Base-by-base conservation (phyloP, 1,139 yeast genomes). In the Suhomyces bribrorum region DNA sequence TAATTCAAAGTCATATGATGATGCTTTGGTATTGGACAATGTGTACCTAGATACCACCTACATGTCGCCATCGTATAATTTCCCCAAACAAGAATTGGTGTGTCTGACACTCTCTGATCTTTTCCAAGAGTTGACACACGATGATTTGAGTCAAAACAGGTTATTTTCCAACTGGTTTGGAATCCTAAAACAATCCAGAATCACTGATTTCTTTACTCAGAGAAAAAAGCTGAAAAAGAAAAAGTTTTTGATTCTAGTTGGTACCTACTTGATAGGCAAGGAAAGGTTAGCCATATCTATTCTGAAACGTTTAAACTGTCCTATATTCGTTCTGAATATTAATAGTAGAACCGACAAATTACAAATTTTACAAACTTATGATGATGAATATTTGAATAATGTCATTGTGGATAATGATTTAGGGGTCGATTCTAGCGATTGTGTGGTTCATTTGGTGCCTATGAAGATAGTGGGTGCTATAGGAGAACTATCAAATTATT, bases 251-350 rank as follows among this genome's bases (percentile, higher is more conserved):
- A 77, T 86, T 7, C 66, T 86, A 15, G 82, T 92, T n/a, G 97
- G 97, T 0, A 83, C 96, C 0, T 92, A 92, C 58, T 77, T 90
- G 2, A 88, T 92, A 29, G 97, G 98, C 2, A 92, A 92, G 57
- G 98, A 92, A 56, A 76, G 82, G 41, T 59, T 92, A 18, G 97
- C 96, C 0, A 62, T 87, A 7, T 69, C 79, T 1, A 71, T 87
- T 23, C 92, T 90, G 54, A 62, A 73, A 31, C 55, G 56, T n/a
- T 56, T 87, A 13, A 36, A 43, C 7, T 67, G 75, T 72, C 53
- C 81, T 58, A 65, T 83, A 66, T 50, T 54, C 44, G 64, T 69
- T 6, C 72, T 83, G 71, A 63, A 77, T 73, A 49, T 68, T 56
- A 60, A 66, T 18, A 65, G 75, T 36, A 73, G 86, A 47, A 68